Base-by-base conservation (phyloP, 495 filamentous ascomycete genomes). In the Xylaria flabelliformis region DNA sequence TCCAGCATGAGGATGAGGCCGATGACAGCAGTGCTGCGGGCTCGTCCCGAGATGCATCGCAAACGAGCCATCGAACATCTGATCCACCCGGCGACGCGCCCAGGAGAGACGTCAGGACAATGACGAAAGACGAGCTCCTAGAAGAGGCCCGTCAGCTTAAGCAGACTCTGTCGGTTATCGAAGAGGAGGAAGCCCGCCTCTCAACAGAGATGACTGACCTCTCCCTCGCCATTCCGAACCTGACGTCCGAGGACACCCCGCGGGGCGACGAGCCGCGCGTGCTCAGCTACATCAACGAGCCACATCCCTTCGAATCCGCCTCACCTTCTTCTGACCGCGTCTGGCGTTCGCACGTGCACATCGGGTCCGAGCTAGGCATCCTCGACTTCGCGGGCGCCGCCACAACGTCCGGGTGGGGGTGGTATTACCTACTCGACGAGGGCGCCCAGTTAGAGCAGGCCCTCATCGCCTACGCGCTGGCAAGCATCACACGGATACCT, bases 371-470 rank as follows among this genome's bases (percentile, higher is more conserved):
- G 73, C 87, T 99, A 0, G 87, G 90, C 26, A 83, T 98, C 1
- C 83, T 99, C 61, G 97, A 99, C 82, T 98, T 99, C 76, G 85
- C 90, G 13, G 88, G 85, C 65, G 93, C 94, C 3, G 90, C 89
- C 24, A 90, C 88, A 10, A 90, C 92, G 24, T 92, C 90, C 44
- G 96, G 96, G 19, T 98, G 95, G 95, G 96, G 96, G 0, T 99
- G 94, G 94, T 99, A 99, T 82, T 97, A 92, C 80, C 89, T 99
- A 0, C 86, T 91, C 42, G 92, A 97, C 80, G 95, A 97, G 73
- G 94, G 90, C 9, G 95, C 94, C 0, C 87, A 96, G 80, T 87
- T 99, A 2, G 96, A 98, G 79, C 95, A 97, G 78, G 96, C 96
- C 0, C 87, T 99, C 0, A 81, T 98, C n/a, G 90, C 91, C 74